phyloP scores from a whole-genome alignment of 2,329 filamentous ascomycete genomes.

The Neofusicoccum ribis region DNA sequence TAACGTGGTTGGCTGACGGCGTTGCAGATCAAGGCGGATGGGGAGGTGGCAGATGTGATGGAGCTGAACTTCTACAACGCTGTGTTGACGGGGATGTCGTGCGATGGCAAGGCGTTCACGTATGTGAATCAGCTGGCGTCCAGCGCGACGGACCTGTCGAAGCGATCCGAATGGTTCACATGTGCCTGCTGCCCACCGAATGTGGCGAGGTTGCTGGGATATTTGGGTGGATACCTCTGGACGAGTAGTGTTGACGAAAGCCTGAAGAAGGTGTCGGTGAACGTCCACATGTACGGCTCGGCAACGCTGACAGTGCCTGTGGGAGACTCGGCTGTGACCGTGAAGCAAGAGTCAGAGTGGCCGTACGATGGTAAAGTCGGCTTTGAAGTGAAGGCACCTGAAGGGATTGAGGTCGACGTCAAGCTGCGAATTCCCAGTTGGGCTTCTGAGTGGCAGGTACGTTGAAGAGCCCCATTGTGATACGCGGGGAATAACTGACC shows the following conservation, averaged over 20 bases:
- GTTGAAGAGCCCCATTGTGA: neutral
- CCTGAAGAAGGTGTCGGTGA: conserved; percentile 39
- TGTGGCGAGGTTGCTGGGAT: conserved; percentile 56
- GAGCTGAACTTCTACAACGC: conserved; percentile 63
- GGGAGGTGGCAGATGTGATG: conserved; percentile 59
- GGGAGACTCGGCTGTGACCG: conserved; percentile 34
- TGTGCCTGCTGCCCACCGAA: conserved; percentile 64
- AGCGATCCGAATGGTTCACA: conserved; percentile 59
- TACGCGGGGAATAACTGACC: neutral
- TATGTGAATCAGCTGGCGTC: conserved; percentile 64
- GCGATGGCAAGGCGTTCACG: conserved; percentile 59
- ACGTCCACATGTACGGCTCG: conserved; percentile 59
- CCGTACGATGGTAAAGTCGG: conserved; percentile 57
- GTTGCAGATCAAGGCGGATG: conserved; percentile 49
- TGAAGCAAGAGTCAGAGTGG: conserved; percentile 57
- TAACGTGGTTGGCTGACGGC: conserved; percentile 19
- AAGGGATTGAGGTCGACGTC: conserved; percentile 41
- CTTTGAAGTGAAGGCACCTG: conserved; percentile 44
- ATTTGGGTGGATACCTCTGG: conserved; percentile 60
- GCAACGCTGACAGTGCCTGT: conserved; percentile 47
- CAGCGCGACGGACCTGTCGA: conserved; percentile 51
- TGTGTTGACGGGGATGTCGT: conserved; percentile 58
- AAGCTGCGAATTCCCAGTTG: conserved; percentile 58
- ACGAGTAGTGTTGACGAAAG: conserved; percentile 36
- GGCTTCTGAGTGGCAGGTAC: conserved; percentile 41